Base-by-base conservation (phyloP, 1,284 basidiomycete genomes). In the Anthracocystis panici-leucophaei region DNA sequence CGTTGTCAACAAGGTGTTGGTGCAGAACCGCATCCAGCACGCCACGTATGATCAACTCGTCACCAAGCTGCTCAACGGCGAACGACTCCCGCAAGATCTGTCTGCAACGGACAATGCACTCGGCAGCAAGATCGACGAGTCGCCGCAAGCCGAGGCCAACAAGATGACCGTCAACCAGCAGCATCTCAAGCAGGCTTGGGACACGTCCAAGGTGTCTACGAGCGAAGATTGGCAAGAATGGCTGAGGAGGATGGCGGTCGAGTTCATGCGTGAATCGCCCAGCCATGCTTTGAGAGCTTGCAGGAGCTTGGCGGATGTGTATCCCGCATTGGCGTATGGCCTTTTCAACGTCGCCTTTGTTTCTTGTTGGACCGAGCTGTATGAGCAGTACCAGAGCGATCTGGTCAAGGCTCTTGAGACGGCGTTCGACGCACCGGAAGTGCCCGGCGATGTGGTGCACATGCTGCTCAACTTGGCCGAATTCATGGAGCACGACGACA, bases 401-500 rank as follows among this genome's bases (percentile, higher is more conserved):
- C 89, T 99, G 44, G 94, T 97, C 51, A 91, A 91, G 45, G 91
- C 94, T 5, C 93, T 99, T 55, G 94, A 97, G 83, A 88, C 87
- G 61, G 96, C 97, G 0, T 92, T 99, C 75, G 93, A 92, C 25
- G 69, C 94, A 88, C 88, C 89, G 12, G 90, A 89, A 5, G 91
- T 94, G 3, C 94, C 96, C 0, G 89, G 93, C 4, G 95, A 98
- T 60, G 89, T 99, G 33, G 93, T 97, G n/a, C 94, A 97, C 84
- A 91, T 93, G 51, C 88, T 99, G 31, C 89, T 99, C 68, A 95
- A 95, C 85, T 89, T 99, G n/a, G 95, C 95, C 9, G 97, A 99
- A 86, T 99, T 99, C 85, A 97, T 99, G 93, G 97, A 99, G 86
- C 97, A 98, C 81, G 96, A 99, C 86, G 97, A 99, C 85, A 97